Base-by-base conservation (phyloP, 208 protist species). In the Acanthamoeba healyi region DNA sequence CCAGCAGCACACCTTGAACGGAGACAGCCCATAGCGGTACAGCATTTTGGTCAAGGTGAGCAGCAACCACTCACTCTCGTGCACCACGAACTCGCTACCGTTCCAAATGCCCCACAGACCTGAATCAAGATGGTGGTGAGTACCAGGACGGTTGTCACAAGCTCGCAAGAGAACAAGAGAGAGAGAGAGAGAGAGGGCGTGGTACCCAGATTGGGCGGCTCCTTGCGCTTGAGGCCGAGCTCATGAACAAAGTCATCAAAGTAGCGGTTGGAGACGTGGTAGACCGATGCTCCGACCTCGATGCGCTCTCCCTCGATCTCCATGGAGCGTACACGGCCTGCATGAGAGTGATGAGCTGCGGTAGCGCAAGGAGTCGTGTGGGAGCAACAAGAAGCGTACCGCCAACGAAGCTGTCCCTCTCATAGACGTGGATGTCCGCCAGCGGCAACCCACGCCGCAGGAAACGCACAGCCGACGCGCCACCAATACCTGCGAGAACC, bases 101-200 rank as follows among this genome's bases (percentile, higher is more conserved):
- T 91, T 70, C 84, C 84, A 91, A 10, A 91, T 14, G 34, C 56
- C 84, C 70, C 70, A 79, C 70, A 79, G 38, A 1, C 70, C 65
- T 40, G 15, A 9, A 34, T 7, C 46, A 51, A 15, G 0, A 51
- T 10, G 2, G 46, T n/a, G n/a, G n/a, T n/a, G n/a, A n/a, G n/a
- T n/a, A n/a, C n/a, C n/a, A n/a, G n/a, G n/a, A n/a, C n/a, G n/a
- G n/a, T n/a, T n/a, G n/a, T n/a, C n/a, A n/a, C n/a, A n/a, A n/a
- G n/a, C 46, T 19, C 5, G 17, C 46, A 15, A 19, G 2, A 51
- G 46, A 51, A 1, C 46, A 51, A 51, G 46, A 12, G 4, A 63
- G 6, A 22, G 0, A 63, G 2, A 22, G 9, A 22, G 7, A 22
- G 9, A 1, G 56, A 9, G 26, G 2, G 54, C 2, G 12, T 29